phyloP scores from a whole-genome alignment of 176 grass and related monocot species.

The Alloteropsis semialata region DNA sequence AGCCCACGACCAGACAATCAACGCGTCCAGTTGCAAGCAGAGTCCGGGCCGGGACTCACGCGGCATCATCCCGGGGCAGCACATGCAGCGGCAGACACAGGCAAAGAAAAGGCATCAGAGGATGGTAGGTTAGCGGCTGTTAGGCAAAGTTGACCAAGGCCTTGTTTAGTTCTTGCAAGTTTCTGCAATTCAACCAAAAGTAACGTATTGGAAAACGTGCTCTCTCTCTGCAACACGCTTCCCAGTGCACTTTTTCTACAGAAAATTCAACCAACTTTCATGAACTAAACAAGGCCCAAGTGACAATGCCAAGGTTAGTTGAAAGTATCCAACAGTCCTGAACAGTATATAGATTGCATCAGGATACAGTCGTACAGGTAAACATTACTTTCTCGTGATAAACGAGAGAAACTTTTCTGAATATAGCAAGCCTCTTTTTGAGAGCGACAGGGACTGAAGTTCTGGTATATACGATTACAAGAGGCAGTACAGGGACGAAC shows the following conservation, averaged over 20 bases:
- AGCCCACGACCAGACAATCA: not conserved
- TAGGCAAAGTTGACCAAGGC: conserved; percentile 30
- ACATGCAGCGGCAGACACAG: not conserved
- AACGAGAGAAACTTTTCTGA: not conserved
- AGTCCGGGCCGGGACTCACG: conserved; percentile 12
- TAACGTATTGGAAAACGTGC: no score
- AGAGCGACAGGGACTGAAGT: conserved; percentile 2
- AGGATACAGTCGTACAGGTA: not conserved
- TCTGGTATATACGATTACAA: not conserved
- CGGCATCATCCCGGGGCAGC: not conserved
- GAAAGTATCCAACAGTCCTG: not conserved
- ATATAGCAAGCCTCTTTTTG: not conserved
- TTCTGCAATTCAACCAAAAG: no score
- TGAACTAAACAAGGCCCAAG: no score
- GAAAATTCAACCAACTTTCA: no score
- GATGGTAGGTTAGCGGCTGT: conserved; percentile 11
- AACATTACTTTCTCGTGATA: conserved; percentile 31
- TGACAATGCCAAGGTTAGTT: not conserved
- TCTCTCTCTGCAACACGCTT: no score
- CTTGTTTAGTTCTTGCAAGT: no score
- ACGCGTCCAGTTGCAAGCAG: not conserved
- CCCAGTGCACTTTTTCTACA: no score
- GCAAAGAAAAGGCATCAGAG: not conserved
- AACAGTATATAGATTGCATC: not conserved
- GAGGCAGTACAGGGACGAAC: not conserved